Conservation (phyloP, 192 early-diverging fungal genomes). For the Coemansia biformis region DNA sequence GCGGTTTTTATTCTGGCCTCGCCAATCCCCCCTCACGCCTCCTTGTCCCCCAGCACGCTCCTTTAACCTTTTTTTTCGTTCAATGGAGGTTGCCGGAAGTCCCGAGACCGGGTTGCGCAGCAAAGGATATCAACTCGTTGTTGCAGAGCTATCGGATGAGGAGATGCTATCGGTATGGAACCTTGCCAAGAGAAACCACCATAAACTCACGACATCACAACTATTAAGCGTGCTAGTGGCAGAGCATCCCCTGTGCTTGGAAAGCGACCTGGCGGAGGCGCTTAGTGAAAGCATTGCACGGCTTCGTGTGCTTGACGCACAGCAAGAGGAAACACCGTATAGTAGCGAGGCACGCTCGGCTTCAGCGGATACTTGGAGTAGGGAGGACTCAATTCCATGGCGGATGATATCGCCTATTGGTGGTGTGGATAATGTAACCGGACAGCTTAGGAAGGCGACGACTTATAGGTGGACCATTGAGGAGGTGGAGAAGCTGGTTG, state of each 20-base stretch:
- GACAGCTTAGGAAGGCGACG: constrained; percentile 18
- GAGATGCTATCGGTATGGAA: constrained; percentile 8
- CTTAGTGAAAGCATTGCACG: background rate
- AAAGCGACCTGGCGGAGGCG: constrained; percentile 3
- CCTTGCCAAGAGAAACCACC: constrained; percentile 1
- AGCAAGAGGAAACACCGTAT: no score
- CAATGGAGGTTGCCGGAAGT: no score
- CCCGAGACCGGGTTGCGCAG: background rate
- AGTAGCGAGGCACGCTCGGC: no score
- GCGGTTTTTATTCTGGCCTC: no score
- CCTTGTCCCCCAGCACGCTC: no score
- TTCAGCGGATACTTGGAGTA: no score
- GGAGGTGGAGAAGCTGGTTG: background rate
- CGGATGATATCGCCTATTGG: no score
- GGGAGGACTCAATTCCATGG: no score
- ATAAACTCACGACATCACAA: background rate
- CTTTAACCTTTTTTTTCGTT: no score
- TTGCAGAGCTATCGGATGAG: constrained; percentile 19
- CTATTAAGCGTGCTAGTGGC: background rate
- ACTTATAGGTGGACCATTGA: background rate
- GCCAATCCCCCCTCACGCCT: no score
- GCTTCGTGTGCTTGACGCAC: background rate
- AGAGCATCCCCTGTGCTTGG: constrained; percentile 8
- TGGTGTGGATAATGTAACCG: no score
- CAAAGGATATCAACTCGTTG: constrained; percentile 8